Evolutionary conservation across 176 grass and related monocot species (phyloP).

Genomic region (Triticum aestivum): DNA sequence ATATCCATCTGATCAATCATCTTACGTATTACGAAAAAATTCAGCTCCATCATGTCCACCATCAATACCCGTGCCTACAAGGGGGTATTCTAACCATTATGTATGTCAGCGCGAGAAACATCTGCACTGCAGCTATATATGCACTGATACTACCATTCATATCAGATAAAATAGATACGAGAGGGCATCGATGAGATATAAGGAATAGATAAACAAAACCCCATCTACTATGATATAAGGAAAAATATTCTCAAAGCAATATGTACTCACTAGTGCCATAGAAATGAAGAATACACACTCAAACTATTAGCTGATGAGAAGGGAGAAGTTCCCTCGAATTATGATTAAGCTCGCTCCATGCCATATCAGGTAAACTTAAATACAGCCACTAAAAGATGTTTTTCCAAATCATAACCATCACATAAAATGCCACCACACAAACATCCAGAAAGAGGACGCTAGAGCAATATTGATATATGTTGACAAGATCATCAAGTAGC

Average conservation of each 20-base stretch:
- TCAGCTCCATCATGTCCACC: neutral
- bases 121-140: no score
- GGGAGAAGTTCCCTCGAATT: neutral
- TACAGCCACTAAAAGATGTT: no score
- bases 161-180: neutral
- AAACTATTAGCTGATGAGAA: neutral
- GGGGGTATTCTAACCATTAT: neutral
- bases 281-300: neutral
- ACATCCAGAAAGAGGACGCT: no score
- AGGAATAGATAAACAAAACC: neutral
- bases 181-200: neutral
- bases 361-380: neutral
- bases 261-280: neutral
- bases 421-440: no score
- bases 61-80: neutral
- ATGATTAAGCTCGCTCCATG: neutral
- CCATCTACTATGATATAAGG: neutral
- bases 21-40: neutral
- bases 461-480: no score
- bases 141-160: no score
- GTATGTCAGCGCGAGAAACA: no score
- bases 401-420: no score
- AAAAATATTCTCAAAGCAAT: neutral
- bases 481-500: no score
- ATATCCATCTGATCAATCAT: neutral